Evolutionary conservation across 495 filamentous ascomycete genomes (phyloP), one percentile per base, ranked within the genome.

Genomic region (Xylaria telfairii): DNA sequence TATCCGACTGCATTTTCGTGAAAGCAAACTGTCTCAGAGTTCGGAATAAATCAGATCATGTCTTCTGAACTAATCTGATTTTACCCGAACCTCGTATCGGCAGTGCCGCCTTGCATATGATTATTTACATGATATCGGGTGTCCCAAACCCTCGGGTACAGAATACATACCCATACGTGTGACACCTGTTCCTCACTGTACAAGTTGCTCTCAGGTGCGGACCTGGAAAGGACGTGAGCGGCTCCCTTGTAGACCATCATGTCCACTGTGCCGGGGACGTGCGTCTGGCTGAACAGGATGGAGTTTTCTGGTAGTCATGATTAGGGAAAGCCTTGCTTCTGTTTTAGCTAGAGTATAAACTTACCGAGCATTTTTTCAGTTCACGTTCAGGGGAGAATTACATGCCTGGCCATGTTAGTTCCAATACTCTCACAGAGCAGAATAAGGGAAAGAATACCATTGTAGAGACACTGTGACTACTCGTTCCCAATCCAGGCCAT

Each of bases 371-470:
- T n/a, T n/a, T n/a, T n/a, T n/a, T n/a, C n/a, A 79, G 75, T 68
- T 79, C 77, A 51, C 92, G 90, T 80, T 94, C 92, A 44, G 92
- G 91, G n/a, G 89, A 91, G 87, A 94, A 93, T 26, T 64, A 64
- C 41, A 78, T 89, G 19, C 57, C 54, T 59, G 13, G 54, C 28
- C 26, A 59, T 37, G 54, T 59, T 59, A 59, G 54, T 37, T 59
- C 49, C 49, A 54, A 54, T 28, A 54, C 49, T 54, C 30, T 54
- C 24, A 54, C 49, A 54, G 57, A 61, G 34, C 39, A 46, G 24
- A 46, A 44, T 17, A 28, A 30, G 37, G n/a, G 21, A 30, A 17
- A 46, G 88, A 46, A 89, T 78, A 69, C 91, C 91, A 80, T 92
- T 92, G 85, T 92, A 93, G 54, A 92, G 85, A 69, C 85, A 76